Conservation (phyloP, 2,329 filamentous ascomycete genomes). For the Metarhizium guizhouense region DNA sequence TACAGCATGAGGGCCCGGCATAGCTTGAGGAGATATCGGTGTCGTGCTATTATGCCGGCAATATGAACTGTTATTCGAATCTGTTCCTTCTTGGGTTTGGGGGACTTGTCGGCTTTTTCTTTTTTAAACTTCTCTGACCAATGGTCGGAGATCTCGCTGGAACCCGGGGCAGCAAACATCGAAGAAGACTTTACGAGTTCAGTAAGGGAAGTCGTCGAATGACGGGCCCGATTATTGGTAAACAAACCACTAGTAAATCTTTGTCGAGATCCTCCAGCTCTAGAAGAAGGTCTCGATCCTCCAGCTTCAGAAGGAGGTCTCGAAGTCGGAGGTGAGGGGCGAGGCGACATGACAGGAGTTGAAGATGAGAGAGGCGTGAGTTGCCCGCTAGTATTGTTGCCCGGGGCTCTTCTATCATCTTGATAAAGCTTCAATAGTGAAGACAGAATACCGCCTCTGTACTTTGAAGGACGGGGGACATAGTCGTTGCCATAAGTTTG, state of each 20-base stretch:
- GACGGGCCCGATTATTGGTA: slow-evolving; percentile 30
- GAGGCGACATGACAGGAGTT: slow-evolving; percentile 32
- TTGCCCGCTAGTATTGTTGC: slow-evolving; percentile 26
- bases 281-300: slow-evolving; percentile 30
- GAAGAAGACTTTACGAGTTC: slow-evolving; percentile 46
- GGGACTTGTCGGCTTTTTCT: slow-evolving; percentile 26
- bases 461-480: slow-evolving; percentile 57
- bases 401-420: slow-evolving; percentile 29
- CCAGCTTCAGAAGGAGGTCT: slow-evolving; percentile 29
- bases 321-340: slow-evolving; percentile 30
- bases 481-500: slow-evolving; percentile 46
- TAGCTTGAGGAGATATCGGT: slow-evolving; percentile 75
- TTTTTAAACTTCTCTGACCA: slow-evolving; percentile 35
- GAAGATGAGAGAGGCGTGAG: slow-evolving; percentile 31
- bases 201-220: slow-evolving; percentile 35
- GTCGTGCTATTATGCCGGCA: slow-evolving; percentile 63
- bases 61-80: slow-evolving; percentile 48
- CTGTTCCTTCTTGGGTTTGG: slow-evolving; percentile 28
- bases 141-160: slow-evolving; percentile 33
- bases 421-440: slow-evolving; percentile 64
- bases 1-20: slow-evolving; percentile 84
- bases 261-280: slow-evolving; percentile 21
- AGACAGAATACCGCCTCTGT: slow-evolving; percentile 64
- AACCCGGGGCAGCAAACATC: slow-evolving; percentile 39
- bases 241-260: slow-evolving; percentile 30